Conservation (phyloP, 1,284 basidiomycete species). For the Paramarasmius palmivorus region DNA sequence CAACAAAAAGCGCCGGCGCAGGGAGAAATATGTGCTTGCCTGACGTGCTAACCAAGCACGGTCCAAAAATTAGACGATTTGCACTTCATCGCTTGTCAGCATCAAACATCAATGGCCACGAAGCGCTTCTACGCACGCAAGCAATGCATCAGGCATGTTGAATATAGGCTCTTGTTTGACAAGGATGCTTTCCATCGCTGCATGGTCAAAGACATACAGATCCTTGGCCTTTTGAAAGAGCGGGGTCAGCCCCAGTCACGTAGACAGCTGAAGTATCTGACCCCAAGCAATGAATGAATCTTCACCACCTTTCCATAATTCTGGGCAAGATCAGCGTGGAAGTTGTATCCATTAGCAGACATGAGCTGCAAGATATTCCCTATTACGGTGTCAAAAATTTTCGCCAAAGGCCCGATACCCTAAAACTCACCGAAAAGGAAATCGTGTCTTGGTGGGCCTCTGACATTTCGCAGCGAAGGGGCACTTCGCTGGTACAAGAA, state of each 20-base stretch:
- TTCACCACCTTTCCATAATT: background rate
- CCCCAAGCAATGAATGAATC: background rate
- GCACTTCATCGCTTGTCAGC: background rate
- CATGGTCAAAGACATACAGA: constrained; percentile 2
- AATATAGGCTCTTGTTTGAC: background rate
- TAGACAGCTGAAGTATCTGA: background rate
- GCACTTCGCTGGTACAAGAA: background rate
- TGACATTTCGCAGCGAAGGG: background rate
- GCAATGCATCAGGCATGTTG: background rate
- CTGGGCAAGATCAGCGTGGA: background rate
- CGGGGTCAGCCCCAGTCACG: too few relatives aligned
- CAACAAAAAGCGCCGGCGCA: background rate
- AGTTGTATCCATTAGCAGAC: background rate
- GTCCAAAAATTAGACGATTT: background rate
- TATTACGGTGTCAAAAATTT: background rate
- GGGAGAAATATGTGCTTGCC: background rate
- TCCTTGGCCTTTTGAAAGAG: background rate
- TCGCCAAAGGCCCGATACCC: background rate
- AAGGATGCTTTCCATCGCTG: constrained; percentile 3
- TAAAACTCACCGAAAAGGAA: background rate
- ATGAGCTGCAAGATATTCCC: constrained; percentile 1
- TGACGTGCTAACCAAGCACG: background rate
- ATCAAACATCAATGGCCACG: background rate
- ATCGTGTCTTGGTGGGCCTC: background rate
- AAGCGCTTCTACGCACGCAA: background rate